Percentiles rank a stretch among this genome's conserved stretches.
Evolutionary conservation across 176 grass and related monocot genomes (phyloP).

Genomic region (Paspalum notatum): DNA sequence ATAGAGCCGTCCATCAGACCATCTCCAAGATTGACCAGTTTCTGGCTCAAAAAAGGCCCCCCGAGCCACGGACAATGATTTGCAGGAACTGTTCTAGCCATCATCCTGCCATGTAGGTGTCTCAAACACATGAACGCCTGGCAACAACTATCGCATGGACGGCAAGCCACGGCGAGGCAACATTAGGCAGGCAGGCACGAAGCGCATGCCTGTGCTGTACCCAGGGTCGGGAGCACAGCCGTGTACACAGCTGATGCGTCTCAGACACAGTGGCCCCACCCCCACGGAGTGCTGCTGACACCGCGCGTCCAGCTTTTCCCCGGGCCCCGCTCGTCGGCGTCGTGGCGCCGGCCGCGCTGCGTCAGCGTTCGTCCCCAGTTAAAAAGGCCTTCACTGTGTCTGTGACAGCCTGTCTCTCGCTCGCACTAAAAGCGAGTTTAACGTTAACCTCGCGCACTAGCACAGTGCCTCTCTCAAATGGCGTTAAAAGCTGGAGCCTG

Average conservation of each 20-base stretch:
- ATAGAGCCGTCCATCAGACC: not conserved
- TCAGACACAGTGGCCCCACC: slow-evolving; percentile 5
- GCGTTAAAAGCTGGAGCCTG: slow-evolving; percentile 8
- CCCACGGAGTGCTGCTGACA: not conserved
- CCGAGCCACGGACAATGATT: not conserved
- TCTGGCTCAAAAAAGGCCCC: not conserved
- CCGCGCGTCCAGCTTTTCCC: not conserved
- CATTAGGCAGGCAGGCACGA: not conserved
- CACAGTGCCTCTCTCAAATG: not conserved
- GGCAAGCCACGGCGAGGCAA: not conserved
- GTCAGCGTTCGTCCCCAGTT: not conserved
- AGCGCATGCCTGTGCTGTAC: not conserved
- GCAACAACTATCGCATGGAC: not conserved
- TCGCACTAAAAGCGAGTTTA: slow-evolving; percentile 54
- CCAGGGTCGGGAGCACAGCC: slow-evolving; percentile 17
- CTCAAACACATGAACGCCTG: not conserved
- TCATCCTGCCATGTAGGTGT: not conserved
- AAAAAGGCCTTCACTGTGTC: slow-evolving; percentile 17
- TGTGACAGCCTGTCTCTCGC: slow-evolving; percentile 36
- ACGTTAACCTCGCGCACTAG: slow-evolving; percentile 47
- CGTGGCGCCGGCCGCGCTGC: not conserved
- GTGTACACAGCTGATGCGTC: too few species aligned
- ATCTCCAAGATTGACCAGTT: not conserved
- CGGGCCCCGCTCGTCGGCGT: not conserved
- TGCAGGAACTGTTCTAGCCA: not conserved